Evolutionary conservation across 2,329 filamentous ascomycete species (phyloP).

Genomic region (Verruconis gallopava): DNA sequence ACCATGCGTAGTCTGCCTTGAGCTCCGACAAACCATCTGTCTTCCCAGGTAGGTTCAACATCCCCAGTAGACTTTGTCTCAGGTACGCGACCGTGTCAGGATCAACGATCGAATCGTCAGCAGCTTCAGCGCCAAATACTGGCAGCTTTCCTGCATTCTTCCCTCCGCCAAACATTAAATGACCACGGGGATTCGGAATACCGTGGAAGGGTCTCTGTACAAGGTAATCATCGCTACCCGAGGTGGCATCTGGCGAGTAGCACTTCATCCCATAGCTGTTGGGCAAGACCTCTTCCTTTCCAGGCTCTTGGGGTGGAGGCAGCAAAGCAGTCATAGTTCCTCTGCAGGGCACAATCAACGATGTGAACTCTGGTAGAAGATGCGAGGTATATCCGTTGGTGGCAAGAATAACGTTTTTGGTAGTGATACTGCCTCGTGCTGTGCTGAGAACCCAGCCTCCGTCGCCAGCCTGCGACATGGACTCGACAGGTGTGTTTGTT

Average conservation of each 20-base stretch:
- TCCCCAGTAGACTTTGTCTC: slow-evolving; percentile 28
- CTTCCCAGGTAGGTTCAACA: slow-evolving; percentile 23
- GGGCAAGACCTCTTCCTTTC: slow-evolving; percentile 28
- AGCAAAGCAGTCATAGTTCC: slow-evolving; percentile 58
- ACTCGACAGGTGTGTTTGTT: slow-evolving; percentile 52
- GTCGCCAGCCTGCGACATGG: slow-evolving; percentile 15
- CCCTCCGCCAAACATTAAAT: slow-evolving; percentile 61
- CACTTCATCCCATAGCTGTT: slow-evolving; percentile 54
- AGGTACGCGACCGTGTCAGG: slow-evolving; percentile 43
- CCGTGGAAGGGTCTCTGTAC: slow-evolving; percentile 48
- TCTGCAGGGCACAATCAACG: slow-evolving; percentile 63
- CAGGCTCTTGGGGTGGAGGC: slow-evolving; percentile 34
- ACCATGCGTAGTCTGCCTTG: slow-evolving; percentile 46
- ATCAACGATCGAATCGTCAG: slow-evolving; percentile 47
- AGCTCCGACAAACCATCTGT: slow-evolving; percentile 30
- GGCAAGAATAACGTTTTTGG: slow-evolving; percentile 57
- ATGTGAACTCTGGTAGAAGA: slow-evolving; percentile 54
- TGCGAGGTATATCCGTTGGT: slow-evolving; percentile 77
- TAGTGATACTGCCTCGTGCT: slow-evolving; percentile 49
- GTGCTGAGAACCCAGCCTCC: slow-evolving; percentile 40
- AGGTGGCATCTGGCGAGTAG: slow-evolving; percentile 2
- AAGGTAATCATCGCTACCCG: slow-evolving; percentile 53
- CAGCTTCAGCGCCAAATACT: slow-evolving; percentile 37
- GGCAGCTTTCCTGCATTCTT: slow-evolving; percentile 33
- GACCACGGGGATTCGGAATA: slow-evolving; percentile 32